Evolutionary conservation across 139 green algal genomes (phyloP), one percentile per base, ranked within the genome.

Genomic region (Eudorina sp.): DNA sequence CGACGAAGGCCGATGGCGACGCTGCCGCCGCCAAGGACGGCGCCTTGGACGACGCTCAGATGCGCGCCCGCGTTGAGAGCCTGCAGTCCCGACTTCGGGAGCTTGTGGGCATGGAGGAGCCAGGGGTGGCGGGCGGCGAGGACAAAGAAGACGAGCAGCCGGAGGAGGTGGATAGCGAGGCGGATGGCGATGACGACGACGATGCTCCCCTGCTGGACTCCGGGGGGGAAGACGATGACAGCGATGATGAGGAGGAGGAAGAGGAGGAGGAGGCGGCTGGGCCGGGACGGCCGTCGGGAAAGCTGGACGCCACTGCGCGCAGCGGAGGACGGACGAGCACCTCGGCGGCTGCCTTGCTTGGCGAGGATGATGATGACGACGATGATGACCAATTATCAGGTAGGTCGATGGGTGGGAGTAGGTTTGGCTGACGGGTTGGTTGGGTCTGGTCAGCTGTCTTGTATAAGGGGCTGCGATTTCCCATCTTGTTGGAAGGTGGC

Each of bases 21-120:
- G 51, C 3, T 31, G 68, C 40, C 9, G 90, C 43, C 14, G 55
- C 14, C 36, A 74, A 58, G 76, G 79, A 13, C 29, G 79, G 43
- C 23, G 78, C 19, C 53, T 48, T 6, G 4, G 53, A 31, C 34
- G 83, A 82, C 27, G 21, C 27, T 7, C 1, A 81, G 36, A 70
- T 88, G 68, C 31, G 31, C 2, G 83, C 83, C 6, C 83, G 83
- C 68, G 81, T 88, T 23, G 83, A 80, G 41, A 73, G 34, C 34
- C 83, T 88, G 16, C 83, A 88, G 66, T 58, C 48, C 1, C 83
- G 83, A 3, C 53, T 88, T 36, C 83, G 83, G 77, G 86, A 91
- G 69, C 85, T 94, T 25, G 83, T 89, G 82, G 86, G 88, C 79
- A 53, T 66, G 64, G 81, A 93, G 38, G 76, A 78, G 2, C 66